Conservation (phyloP, 1,284 basidiomycete species). For the Pseudozyma tsukubaensis region DNA sequence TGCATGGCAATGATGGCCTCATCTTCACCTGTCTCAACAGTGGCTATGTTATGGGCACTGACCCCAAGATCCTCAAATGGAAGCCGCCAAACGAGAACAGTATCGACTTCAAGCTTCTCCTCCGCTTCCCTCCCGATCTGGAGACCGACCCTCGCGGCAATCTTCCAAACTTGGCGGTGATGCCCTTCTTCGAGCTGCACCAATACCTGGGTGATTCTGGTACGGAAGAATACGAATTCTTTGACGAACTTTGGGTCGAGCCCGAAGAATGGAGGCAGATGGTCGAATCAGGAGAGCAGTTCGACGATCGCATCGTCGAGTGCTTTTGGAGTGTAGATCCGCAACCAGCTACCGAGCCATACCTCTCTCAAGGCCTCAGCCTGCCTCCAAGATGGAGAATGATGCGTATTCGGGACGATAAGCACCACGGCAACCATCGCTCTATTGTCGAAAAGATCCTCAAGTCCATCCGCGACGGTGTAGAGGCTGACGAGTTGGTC, state of each 20-base stretch:
- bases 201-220: conserved; percentile 73
- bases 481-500: conserved; percentile 58
- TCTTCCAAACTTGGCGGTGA: conserved; percentile 81
- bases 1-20: conserved; percentile 94
- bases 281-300: conserved; percentile 85
- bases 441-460: conserved; percentile 63
- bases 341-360: conserved; percentile 38
- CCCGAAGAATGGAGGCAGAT: conserved; percentile 95
- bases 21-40: conserved; percentile 94
- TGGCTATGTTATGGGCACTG: conserved; percentile 88
- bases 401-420: conserved; percentile 65
- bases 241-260: conserved; percentile 85
- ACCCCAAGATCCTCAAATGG: conserved; percentile 91
- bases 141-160: conserved; percentile 60
- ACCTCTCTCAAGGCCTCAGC: conserved; percentile 22
- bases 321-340: conserved; percentile 82
- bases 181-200: conserved; percentile 86
- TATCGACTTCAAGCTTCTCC: conserved; percentile 93
- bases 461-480: conserved; percentile 63
- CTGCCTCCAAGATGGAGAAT: conserved; percentile 63
- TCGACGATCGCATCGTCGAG: conserved; percentile 93
- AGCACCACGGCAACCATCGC: conserved; percentile 64
- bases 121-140: conserved; percentile 83
- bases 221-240: conserved; percentile 78
- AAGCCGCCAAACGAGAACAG: conserved; percentile 98